Conservation (phyloP, 2,329 filamentous ascomycete genomes). For the Cladosporium austrohemisphaericum region DNA sequence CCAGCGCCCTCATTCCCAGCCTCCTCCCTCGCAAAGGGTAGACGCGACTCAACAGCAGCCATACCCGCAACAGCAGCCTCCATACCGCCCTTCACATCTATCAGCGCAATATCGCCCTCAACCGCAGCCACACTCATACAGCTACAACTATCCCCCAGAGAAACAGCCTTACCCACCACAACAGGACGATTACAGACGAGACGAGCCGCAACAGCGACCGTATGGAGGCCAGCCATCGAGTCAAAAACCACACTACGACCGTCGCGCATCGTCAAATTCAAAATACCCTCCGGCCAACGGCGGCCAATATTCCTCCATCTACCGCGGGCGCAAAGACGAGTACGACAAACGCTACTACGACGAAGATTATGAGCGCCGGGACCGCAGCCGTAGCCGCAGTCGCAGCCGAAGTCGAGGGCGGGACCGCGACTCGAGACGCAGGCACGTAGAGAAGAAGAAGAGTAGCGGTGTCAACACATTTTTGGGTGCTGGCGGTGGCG, state of each 20-base stretch:
- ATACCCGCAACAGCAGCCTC: slow-evolving; percentile 1
- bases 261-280: background rate
- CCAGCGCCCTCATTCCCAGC: slow-evolving; percentile 16
- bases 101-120: slow-evolving; percentile 10
- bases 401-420: slow-evolving; percentile 17
- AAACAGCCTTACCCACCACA: slow-evolving; percentile 24
- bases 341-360: slow-evolving; percentile 16
- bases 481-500: slow-evolving; percentile 43
- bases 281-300: background rate
- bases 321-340: slow-evolving; percentile 11
- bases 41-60: background rate
- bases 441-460: slow-evolving; percentile 20
- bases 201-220: slow-evolving; percentile 20
- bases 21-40: slow-evolving; percentile 12
- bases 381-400: slow-evolving; percentile 17
- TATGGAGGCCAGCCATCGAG: slow-evolving; percentile 7
- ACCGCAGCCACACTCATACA: slow-evolving; percentile 18
- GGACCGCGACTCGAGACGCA: slow-evolving; percentile 13
- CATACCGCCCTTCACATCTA: slow-evolving; percentile 7
- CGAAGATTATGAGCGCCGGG: slow-evolving; percentile 6
- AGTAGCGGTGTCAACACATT: slow-evolving; percentile 37
- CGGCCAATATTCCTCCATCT: slow-evolving; percentile 4
- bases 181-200: slow-evolving; percentile 20
- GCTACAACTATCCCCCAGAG: slow-evolving; percentile 28
- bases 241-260: slow-evolving; percentile 14